phyloP scores from a whole-genome alignment of 257 asterid genomes.

The Salvia miltiorrhiza region DNA sequence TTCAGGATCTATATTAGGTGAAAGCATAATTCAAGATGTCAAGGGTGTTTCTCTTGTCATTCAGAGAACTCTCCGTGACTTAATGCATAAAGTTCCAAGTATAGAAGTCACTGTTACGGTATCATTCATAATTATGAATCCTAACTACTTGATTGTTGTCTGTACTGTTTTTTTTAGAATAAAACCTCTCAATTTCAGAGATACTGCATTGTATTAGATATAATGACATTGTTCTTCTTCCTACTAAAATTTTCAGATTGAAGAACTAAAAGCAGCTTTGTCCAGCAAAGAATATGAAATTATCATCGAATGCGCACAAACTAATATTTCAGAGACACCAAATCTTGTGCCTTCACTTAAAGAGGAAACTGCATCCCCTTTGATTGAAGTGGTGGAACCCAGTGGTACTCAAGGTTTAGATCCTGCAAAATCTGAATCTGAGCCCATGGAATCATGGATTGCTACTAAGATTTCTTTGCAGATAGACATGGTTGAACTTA shows the following conservation, averaged over 20 bases:
- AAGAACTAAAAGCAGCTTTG: constrained; percentile 87
- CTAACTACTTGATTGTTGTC: constrained; percentile 5
- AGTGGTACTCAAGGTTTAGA: constrained; percentile 35
- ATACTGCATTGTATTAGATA: not conserved
- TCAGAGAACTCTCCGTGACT: constrained; percentile 84
- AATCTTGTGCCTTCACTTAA: constrained; percentile 58
- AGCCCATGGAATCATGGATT: constrained; percentile 48
- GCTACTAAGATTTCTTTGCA: constrained; percentile 63
- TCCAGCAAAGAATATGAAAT: constrained; percentile 91
- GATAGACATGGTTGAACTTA: constrained; percentile 73
- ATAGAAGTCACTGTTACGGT: constrained; percentile 79
- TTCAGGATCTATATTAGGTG: constrained; percentile 78
- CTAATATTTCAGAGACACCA: constrained; percentile 86
- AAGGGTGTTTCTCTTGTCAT: constrained; percentile 77
- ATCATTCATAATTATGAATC: constrained; percentile 20
- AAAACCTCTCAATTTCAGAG: constrained; percentile 3
- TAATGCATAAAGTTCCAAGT: constrained; percentile 72
- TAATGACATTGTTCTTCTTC: constrained; percentile 10
- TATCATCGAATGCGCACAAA: constrained; percentile 80
- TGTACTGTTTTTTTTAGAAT: not conserved
- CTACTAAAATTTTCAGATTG: constrained; percentile 54
- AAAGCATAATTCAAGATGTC: constrained; percentile 82
- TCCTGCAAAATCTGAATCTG: constrained; percentile 45
- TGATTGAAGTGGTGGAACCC: constrained; percentile 42
- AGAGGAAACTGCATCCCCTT: constrained; percentile 42